These are phyloP conservation scores for Umbelopsis ramanniana DNA, from an alignment of 192 early-diverging fungal species.

Conservation along the genomic window DNA sequence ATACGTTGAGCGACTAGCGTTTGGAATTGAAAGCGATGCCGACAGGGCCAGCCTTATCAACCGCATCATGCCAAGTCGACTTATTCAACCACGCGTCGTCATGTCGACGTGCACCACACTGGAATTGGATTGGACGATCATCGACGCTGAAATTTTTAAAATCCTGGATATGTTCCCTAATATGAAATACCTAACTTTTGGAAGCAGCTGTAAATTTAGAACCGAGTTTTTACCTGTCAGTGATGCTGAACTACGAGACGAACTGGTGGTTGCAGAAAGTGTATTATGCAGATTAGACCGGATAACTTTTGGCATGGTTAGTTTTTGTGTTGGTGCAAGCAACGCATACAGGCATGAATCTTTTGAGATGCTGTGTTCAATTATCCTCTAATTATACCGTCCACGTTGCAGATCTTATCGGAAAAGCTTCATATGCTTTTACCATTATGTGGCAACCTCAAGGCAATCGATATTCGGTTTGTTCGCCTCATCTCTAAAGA, in stretches of 20 bases:
- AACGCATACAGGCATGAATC: too few relatives aligned
- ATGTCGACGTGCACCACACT: background rate
- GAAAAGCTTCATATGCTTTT: conserved; percentile 5
- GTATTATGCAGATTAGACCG: background rate
- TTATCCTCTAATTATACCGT: too few relatives aligned
- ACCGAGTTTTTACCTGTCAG: background rate
- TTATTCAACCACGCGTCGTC: background rate
- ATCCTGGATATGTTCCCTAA: background rate
- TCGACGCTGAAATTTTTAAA: background rate
- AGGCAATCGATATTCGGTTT: conserved; percentile 5
- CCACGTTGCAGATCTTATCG: background rate
- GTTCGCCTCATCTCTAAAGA: conserved; percentile 2
- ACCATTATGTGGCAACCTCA: background rate
- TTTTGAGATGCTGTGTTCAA: too few relatives aligned
- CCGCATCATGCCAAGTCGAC: background rate
- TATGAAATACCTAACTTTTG: background rate
- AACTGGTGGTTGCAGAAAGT: background rate
- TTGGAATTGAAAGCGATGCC: conserved; percentile 18
- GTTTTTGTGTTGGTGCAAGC: background rate
- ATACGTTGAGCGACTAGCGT: background rate
- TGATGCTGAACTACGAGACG: background rate
- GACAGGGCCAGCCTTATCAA: background rate
- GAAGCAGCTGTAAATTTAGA: conserved; percentile 12
- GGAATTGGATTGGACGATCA: conserved; percentile 9
- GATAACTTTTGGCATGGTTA: conserved; percentile 15